phyloP scores from a whole-genome alignment of 2,329 filamentous ascomycete genomes.

The Exophiala sp. region DNA sequence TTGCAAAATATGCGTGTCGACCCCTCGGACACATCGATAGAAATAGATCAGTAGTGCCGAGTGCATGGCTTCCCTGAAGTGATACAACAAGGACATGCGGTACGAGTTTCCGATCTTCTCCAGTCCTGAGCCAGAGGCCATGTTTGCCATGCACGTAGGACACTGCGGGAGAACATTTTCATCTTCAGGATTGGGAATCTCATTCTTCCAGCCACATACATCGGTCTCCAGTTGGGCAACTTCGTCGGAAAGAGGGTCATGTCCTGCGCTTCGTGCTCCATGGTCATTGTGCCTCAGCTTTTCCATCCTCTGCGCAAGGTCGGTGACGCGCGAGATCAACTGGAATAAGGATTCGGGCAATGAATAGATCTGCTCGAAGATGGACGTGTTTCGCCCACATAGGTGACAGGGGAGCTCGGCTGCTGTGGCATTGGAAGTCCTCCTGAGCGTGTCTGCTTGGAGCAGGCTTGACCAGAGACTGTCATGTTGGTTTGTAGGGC shows the following conservation, averaged over 20 bases:
- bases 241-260: slow-evolving; percentile 1
- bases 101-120: neutral
- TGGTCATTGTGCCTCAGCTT: neutral
- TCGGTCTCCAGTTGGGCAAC: slow-evolving; percentile 2
- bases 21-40: slow-evolving; percentile 1
- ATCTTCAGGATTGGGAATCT: neutral
- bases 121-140: neutral
- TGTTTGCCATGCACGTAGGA: neutral
- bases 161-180: neutral
- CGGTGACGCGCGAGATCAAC: neutral
- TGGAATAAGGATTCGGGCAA: slow-evolving; percentile 3
- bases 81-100: neutral
- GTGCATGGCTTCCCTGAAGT: slow-evolving; percentile 7
- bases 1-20: slow-evolving; percentile 3
- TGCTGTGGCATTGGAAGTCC: neutral
- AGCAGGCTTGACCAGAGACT: neutral
- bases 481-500: neutral
- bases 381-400: neutral
- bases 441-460: neutral
- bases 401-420: neutral
- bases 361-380: slow-evolving; percentile 10
- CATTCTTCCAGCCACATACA: slow-evolving; percentile 8
- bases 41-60: slow-evolving; percentile 11
- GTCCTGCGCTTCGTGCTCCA: neutral
- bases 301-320: neutral